Percentiles rank a stretch among this genome's conserved stretches.
Conservation (phyloP, 306 rosid genomes). For the Vicia faba region DNA sequence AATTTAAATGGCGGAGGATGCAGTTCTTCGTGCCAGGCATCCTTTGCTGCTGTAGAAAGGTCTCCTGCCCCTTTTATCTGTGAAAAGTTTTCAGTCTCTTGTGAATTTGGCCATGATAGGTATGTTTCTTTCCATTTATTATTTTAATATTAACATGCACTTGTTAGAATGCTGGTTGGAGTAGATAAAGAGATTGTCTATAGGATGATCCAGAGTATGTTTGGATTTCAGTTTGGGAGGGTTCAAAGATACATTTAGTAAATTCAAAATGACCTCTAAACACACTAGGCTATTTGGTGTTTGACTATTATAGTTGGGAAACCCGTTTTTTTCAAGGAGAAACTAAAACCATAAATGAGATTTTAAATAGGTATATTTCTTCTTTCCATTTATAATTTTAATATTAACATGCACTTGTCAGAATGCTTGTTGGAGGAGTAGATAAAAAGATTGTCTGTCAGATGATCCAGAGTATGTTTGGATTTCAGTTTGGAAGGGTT, state of each 20-base stretch:
- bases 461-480: slow-evolving; percentile 26
- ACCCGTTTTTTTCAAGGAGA: slow-evolving; percentile 13
- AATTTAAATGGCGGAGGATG: slow-evolving; percentile 59
- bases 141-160: slow-evolving; percentile 12
- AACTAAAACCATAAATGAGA: slow-evolving; percentile 21
- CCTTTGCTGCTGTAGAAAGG: slow-evolving; percentile 57
- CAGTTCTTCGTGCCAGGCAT: slow-evolving; percentile 59
- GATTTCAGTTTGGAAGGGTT: slow-evolving; percentile 16
- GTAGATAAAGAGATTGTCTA: slow-evolving; percentile 27
- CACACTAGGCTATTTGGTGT: slow-evolving; percentile 14
- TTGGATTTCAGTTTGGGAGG: slow-evolving; percentile 14
- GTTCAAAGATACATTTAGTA: slow-evolving; percentile 2
- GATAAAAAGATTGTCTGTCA: slow-evolving; percentile 26
- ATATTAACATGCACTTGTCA: slow-evolving; percentile 16
- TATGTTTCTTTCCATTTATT: slow-evolving; percentile 45
- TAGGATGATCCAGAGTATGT: slow-evolving; percentile 25
- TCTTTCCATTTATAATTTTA: slow-evolving; percentile 30
- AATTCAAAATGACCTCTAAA: slow-evolving; percentile 6
- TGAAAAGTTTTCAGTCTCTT: slow-evolving; percentile 70
- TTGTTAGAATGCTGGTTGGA: slow-evolving; percentile 27
- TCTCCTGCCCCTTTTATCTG: slow-evolving; percentile 70
- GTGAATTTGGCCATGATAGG: slow-evolving; percentile 97
- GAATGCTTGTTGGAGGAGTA: slow-evolving; percentile 26
- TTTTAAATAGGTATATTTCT: slow-evolving; percentile 63
- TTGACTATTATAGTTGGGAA: slow-evolving; percentile 23